These are phyloP conservation scores for Nyssa sinensis DNA, from an alignment of 148 eudicot species.

Conservation along the genomic window DNA sequence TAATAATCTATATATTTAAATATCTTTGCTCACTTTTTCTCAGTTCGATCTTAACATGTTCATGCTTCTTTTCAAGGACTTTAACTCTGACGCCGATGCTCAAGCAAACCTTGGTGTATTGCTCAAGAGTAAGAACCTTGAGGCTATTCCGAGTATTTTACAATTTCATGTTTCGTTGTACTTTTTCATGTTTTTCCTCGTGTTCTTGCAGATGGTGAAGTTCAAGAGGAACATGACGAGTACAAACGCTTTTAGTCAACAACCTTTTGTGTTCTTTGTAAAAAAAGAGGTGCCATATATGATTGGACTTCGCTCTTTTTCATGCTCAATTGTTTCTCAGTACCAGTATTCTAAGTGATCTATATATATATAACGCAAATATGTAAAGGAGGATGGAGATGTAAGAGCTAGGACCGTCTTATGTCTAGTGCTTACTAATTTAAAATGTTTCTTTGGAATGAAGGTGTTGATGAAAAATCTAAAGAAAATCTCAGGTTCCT, in stretches of 20 bases:
- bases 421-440: too few relatives aligned
- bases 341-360: background rate
- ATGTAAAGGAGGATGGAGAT: background rate
- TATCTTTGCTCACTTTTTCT: background rate
- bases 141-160: background rate
- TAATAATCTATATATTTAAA: background rate
- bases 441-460: too few relatives aligned
- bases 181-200: background rate
- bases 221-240: conserved; percentile 33
- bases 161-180: background rate
- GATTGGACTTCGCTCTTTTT: conserved; percentile 1
- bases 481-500: too few relatives aligned
- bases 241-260: background rate
- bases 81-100: conserved; percentile 73
- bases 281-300: background rate
- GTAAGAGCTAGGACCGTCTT: background rate
- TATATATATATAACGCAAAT: background rate
- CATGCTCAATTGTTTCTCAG: background rate
- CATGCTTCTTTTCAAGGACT: conserved; percentile 39
- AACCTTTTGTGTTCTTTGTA: too few relatives aligned
- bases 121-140: conserved; percentile 43
- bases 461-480: too few relatives aligned
- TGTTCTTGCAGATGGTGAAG: conserved; percentile 48
- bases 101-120: conserved; percentile 64
- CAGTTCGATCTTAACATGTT: background rate